Evolutionary conservation across 2,329 filamentous ascomycete genomes (phyloP).

Genomic region (Aureobasidium sp.): DNA sequence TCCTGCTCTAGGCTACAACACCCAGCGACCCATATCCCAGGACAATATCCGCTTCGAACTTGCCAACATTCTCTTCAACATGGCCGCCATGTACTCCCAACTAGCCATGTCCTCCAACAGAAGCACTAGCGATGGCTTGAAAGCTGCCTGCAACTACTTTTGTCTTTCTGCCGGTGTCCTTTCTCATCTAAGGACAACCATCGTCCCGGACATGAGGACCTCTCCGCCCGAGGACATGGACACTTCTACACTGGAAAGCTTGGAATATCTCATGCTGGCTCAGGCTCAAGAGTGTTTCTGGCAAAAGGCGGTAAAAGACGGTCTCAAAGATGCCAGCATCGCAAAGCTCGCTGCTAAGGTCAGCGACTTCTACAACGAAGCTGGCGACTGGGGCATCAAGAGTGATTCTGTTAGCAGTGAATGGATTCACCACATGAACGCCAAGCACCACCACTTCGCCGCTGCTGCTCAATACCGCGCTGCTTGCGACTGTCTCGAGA

Average conservation of each 20-base stretch:
- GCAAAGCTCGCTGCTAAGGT: constrained; percentile 85
- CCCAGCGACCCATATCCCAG: constrained; percentile 58
- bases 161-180: constrained; percentile 80
- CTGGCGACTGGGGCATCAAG: constrained; percentile 77
- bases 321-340: constrained; percentile 84
- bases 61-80: constrained; percentile 86
- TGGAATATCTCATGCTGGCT: constrained; percentile 76
- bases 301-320: constrained; percentile 93
- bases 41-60: constrained; percentile 73
- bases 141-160: constrained; percentile 82
- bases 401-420: constrained; percentile 84
- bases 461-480: constrained; percentile 90
- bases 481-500: constrained; percentile 84
- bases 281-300: constrained; percentile 97
- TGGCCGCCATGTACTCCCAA: constrained; percentile 88
- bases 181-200: constrained; percentile 62
- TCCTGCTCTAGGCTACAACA: constrained; percentile 84
- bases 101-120: constrained; percentile 75
- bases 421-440: constrained; percentile 97
- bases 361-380: constrained; percentile 79
- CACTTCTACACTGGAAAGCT: constrained; percentile 69
- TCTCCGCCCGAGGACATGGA: constrained; percentile 92
- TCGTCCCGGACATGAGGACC: constrained; percentile 75
- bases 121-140: constrained; percentile 71
- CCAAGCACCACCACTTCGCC: constrained; percentile 95